Conservation (phyloP, 2,329 filamentous ascomycete genomes). For the Aspergillus jensenii region DNA sequence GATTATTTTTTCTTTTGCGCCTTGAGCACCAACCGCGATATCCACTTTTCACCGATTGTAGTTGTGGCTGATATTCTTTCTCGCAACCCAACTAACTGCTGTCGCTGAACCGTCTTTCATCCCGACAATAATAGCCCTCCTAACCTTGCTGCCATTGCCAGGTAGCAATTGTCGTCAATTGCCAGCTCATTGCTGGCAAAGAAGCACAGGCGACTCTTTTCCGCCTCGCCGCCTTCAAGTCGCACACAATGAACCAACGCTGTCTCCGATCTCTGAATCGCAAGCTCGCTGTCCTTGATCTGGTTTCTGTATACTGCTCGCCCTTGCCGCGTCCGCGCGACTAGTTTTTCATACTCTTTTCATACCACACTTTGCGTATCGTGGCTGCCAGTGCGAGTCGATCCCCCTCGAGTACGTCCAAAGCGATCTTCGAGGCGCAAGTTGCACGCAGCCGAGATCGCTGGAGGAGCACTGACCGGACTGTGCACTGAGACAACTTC, state of each 20-base stretch:
- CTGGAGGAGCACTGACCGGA: constrained; percentile 8
- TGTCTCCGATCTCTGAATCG: constrained; percentile 22
- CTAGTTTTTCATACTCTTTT: constrained; percentile 25
- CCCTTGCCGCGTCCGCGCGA: constrained; percentile 26
- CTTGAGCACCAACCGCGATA: constrained; percentile 3
- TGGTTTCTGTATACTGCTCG: constrained; percentile 15
- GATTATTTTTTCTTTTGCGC: constrained; percentile 8
- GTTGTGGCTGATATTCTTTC: constrained; percentile 18
- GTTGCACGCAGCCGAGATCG: constrained; percentile 4
- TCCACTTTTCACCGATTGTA: constrained; percentile 16
- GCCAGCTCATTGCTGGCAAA: constrained; percentile 19
- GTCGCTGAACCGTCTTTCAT: constrained; percentile 3
- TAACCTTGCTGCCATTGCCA: not conserved
- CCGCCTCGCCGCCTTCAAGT: constrained; percentile 24
- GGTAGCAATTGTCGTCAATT: constrained; percentile 11
- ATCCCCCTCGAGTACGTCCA: constrained; percentile 10
- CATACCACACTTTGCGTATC: not conserved
- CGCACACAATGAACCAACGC: constrained; percentile 37
- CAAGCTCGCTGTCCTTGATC: constrained; percentile 21
- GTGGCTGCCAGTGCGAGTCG: constrained; percentile 13
- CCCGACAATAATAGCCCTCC: constrained; percentile 8
- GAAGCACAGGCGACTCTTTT: constrained; percentile 14
- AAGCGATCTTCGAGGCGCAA: constrained; percentile 1
- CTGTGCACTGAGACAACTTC: not conserved
- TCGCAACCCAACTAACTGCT: constrained; percentile 6